Conservation (phyloP, 2,329 filamentous ascomycete species). For the Boeremia lycopersici region DNA sequence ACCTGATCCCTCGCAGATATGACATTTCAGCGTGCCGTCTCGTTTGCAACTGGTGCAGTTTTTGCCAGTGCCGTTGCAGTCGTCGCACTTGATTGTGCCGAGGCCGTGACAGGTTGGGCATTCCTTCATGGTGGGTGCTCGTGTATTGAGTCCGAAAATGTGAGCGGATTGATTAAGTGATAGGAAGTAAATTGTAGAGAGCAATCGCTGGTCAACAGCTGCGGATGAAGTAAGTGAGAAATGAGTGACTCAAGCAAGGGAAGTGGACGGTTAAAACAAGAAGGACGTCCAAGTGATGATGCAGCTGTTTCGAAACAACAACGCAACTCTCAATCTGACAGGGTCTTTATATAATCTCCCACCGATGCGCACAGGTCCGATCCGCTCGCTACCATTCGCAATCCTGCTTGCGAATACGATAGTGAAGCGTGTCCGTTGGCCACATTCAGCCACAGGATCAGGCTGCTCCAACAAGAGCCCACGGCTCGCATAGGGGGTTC, state of each 20-base stretch:
- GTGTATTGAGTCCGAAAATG: background rate
- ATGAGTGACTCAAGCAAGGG: constrained; percentile 7
- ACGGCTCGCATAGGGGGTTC: constrained; percentile 17
- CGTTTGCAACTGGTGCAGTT: constrained; percentile 38
- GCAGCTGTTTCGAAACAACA: constrained; percentile 26
- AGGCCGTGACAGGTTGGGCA: constrained; percentile 43
- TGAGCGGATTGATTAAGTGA: background rate
- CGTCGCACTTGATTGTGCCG: constrained; percentile 41
- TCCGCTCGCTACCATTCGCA: constrained; percentile 16
- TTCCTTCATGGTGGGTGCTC: constrained; percentile 31
- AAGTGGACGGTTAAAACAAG: background rate
- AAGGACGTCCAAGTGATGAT: constrained; percentile 9
- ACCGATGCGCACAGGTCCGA: constrained; percentile 19
- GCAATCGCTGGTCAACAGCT: constrained; percentile 6
- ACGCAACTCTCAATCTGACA: constrained; percentile 16
- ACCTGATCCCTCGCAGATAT: constrained; percentile 43
- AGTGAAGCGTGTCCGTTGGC: constrained; percentile 16
- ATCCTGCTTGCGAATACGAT: constrained; percentile 14
- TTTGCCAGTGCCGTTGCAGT: constrained; percentile 36
- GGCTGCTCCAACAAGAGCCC: constrained; percentile 8
- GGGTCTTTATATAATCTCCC: constrained; percentile 25
- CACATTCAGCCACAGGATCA: constrained; percentile 15
- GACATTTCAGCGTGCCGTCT: constrained; percentile 35
- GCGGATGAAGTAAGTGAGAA: background rate
- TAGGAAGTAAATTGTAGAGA: background rate